These are phyloP conservation scores for Didymella exigua DNA, from an alignment of 2,329 filamentous ascomycete species.

Conservation along the genomic window DNA sequence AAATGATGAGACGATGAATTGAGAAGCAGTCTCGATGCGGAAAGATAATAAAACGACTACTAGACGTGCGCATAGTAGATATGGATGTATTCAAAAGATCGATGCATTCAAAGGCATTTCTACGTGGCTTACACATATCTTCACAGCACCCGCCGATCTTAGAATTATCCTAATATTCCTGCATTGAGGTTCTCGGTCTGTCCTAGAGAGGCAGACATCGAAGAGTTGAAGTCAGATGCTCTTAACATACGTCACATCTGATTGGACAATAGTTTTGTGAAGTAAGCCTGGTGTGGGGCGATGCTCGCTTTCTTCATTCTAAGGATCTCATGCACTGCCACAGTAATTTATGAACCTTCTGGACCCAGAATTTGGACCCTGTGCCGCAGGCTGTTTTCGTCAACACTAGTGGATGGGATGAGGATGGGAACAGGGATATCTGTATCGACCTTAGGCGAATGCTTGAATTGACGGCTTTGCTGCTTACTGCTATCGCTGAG, in stretches of 20 bases:
- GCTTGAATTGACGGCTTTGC: not conserved
- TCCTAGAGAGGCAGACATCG: not conserved
- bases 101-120: not conserved
- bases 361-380: not conserved
- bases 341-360: not conserved
- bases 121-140: not conserved
- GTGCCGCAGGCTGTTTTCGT: not conserved
- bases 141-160: not conserved
- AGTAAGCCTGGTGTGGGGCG: not conserved
- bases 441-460: not conserved
- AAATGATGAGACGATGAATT: not conserved
- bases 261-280: not conserved
- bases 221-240: not conserved
- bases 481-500: not conserved
- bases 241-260: not conserved
- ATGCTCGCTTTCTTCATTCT: constrained; percentile 2
- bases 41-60: not conserved
- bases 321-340: not conserved
- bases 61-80: not conserved
- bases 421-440: not conserved
- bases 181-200: not conserved
- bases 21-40: not conserved
- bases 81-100: not conserved
- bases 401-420: not conserved
- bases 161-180: not conserved